Percentiles rank a stretch among this genome's conserved stretches.
Conservation (phyloP, 495 filamentous ascomycete genomes). For the Penicillium paradoxum region DNA sequence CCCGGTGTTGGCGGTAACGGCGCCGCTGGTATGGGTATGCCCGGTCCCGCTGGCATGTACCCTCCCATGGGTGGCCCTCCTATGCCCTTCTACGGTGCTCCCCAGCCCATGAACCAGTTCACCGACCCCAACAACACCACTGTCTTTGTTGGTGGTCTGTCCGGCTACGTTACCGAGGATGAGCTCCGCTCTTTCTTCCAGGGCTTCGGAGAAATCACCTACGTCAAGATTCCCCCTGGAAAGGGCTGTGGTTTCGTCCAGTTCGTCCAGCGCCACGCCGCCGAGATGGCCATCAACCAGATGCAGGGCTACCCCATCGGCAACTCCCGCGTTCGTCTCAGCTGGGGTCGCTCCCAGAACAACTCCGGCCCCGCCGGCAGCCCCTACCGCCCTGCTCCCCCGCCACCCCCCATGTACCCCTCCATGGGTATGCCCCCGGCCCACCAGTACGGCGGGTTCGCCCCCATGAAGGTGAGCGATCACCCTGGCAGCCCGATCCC, state of each 20-base stretch:
- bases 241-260: constrained; percentile 99
- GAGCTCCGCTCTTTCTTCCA: constrained; percentile 99
- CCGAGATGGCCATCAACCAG: constrained; percentile 99
- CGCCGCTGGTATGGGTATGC: constrained; percentile 51
- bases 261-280: constrained; percentile 97
- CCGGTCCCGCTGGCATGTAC: constrained; percentile 46
- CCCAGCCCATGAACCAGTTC: constrained; percentile 99
- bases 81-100: constrained; percentile 75
- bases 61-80: constrained; percentile 73
- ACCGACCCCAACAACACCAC: constrained; percentile 99
- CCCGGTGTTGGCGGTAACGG: constrained; percentile 55
- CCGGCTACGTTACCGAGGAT: constrained; percentile 98
- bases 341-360: constrained; percentile 98
- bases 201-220: constrained; percentile 98
- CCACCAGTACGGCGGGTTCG: constrained; percentile 69
- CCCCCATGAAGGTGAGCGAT: constrained; percentile 66
- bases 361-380: constrained; percentile 97
- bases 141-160: constrained; percentile 96
- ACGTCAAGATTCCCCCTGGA: constrained; percentile 98
- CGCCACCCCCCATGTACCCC: constrained; percentile 80
- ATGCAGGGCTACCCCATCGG: constrained; percentile 99
- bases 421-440: constrained; percentile 77
- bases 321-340: constrained; percentile 94
- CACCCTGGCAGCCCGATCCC: constrained; percentile 30
- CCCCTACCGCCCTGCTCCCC: constrained; percentile 92